Evolutionary conservation across 2,329 filamentous ascomycete genomes (phyloP).

Genomic region (Metarhizium sp.): DNA sequence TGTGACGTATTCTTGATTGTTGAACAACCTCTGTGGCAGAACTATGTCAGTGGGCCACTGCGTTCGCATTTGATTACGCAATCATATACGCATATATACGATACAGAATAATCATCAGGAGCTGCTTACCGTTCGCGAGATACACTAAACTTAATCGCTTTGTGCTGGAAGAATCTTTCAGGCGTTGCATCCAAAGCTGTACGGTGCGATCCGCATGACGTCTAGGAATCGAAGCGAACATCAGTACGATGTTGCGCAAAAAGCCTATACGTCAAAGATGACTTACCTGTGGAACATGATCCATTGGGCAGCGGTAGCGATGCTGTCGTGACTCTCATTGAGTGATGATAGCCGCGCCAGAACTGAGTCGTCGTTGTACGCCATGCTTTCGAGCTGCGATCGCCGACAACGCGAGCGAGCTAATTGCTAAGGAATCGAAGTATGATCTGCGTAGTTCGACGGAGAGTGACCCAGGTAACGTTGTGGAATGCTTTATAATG

Average conservation of each 20-base stretch:
- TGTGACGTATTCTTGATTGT: constrained; percentile 86
- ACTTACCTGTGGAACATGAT: constrained; percentile 94
- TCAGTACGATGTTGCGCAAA: background rate
- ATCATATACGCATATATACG: background rate
- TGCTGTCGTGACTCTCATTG: constrained; percentile 96
- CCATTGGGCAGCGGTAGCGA: constrained; percentile 95
- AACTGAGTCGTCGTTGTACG: constrained; percentile 92
- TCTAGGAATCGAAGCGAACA: constrained; percentile 35
- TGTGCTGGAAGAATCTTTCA: constrained; percentile 77
- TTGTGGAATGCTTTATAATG: background rate
- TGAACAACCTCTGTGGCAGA: constrained; percentile 77
- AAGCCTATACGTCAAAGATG: background rate
- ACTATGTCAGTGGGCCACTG: background rate
- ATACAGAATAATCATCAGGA: background rate
- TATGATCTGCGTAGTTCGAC: background rate
- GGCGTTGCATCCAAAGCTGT: constrained; percentile 79
- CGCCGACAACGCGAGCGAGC: background rate
- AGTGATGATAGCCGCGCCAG: constrained; percentile 89
- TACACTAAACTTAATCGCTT: constrained; percentile 90
- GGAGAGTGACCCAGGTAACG: background rate
- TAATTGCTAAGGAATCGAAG: background rate
- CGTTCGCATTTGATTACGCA: background rate
- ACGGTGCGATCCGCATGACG: constrained; percentile 88
- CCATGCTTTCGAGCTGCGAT: constrained; percentile 46
- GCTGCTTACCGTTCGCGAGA: constrained; percentile 73